These are phyloP conservation scores for Kluyveromyces lactis DNA, from an alignment of 805 yeast genomes.

Conservation along the genomic window DNA sequence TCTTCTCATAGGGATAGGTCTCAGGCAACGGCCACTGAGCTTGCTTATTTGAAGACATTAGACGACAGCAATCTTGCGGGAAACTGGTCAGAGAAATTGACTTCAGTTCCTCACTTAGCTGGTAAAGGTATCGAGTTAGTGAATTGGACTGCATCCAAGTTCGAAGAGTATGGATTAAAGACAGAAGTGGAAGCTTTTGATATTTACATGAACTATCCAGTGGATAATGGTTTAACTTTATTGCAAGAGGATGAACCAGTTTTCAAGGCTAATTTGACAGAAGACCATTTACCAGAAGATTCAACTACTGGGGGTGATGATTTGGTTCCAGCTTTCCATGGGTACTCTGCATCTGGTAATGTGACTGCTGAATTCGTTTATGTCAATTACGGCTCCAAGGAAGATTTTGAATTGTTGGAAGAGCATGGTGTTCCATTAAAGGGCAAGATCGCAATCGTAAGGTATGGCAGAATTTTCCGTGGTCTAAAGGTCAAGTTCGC, in stretches of 20 bases:
- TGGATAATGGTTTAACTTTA: constrained; percentile 42
- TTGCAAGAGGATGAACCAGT: constrained; percentile 20
- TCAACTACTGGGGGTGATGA: constrained; percentile 35
- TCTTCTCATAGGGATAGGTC: not conserved
- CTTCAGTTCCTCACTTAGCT: constrained; percentile 50
- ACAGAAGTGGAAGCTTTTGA: constrained; percentile 49
- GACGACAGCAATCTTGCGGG: constrained; percentile 32
- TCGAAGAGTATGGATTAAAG: constrained; percentile 51
- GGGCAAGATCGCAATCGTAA: constrained; percentile 55
- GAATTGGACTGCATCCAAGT: constrained; percentile 51
- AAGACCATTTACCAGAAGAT: constrained; percentile 46
- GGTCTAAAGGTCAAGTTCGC: constrained; percentile 75
- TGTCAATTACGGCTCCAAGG: constrained; percentile 59
- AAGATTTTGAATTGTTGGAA: constrained; percentile 46
- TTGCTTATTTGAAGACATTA: constrained; percentile 20
- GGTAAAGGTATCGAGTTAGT: constrained; percentile 43
- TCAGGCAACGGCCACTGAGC: constrained; percentile 4
- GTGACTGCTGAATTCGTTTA: constrained; percentile 58
- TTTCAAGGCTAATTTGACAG: constrained; percentile 46
- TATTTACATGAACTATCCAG: constrained; percentile 57
- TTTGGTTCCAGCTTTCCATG: constrained; percentile 64
- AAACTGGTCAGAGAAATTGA: constrained; percentile 46
- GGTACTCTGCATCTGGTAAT: constrained; percentile 69
- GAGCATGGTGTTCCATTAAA: constrained; percentile 40
- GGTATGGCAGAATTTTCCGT: constrained; percentile 60